A percentile compares a stretch with the other conserved stretches of the same genome.
Evolutionary conservation across 306 rosid species (phyloP).

Genomic region (Leucaena leucocephala): DNA sequence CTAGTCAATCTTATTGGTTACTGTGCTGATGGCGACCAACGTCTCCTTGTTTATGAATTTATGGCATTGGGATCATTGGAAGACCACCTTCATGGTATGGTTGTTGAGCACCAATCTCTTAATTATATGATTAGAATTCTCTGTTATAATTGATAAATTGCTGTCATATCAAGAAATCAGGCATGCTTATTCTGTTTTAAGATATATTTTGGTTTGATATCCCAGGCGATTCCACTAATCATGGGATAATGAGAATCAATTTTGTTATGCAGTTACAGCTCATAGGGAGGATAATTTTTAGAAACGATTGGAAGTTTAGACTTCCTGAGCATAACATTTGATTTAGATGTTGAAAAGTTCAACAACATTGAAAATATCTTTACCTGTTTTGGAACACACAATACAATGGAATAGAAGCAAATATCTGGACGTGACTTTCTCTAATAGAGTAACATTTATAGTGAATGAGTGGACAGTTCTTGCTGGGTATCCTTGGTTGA

Average conservation of each 20-base stretch:
- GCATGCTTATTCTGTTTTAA: constrained; percentile 1
- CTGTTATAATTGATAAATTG: constrained; percentile 14
- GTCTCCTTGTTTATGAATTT: constrained; percentile 91
- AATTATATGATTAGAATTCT: constrained; percentile 25
- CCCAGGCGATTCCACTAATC: neutral
- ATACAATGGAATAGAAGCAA: neutral
- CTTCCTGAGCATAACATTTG: neutral
- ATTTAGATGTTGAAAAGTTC: constrained; percentile 14
- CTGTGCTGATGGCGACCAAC: constrained; percentile 94
- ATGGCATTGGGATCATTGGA: constrained; percentile 81
- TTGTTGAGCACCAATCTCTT: constrained; percentile 15
- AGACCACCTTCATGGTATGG: constrained; percentile 85
- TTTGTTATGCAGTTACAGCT: neutral
- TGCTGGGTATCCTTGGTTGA: constrained; percentile 15
- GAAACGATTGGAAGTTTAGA: neutral
- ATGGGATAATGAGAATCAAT: neutral
- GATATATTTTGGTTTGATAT: neutral
- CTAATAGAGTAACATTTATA: constrained; percentile 16
- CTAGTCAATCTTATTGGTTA: constrained; percentile 86
- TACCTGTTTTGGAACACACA: neutral
- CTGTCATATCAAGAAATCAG: neutral
- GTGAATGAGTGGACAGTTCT: constrained; percentile 8
- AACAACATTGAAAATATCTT: neutral
- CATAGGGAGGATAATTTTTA: neutral
- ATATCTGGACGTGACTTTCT: constrained; percentile 9